Evolutionary conservation across 257 asterid species (phyloP).

Genomic region (Solanum chaucha): DNA sequence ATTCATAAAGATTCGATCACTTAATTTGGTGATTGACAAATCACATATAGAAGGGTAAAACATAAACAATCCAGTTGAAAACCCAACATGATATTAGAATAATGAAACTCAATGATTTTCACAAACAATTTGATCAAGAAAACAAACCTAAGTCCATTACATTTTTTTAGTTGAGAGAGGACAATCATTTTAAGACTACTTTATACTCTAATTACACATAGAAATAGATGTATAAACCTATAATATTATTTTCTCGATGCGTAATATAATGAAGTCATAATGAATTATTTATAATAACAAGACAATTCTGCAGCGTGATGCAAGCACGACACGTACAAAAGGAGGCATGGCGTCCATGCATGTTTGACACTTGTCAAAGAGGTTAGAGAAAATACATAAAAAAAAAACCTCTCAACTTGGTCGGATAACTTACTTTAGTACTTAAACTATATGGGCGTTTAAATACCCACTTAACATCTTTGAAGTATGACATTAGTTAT

Average conservation of each 20-base stretch:
- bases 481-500: background rate
- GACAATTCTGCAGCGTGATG: too few relatives aligned
- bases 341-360: background rate
- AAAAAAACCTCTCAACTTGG: accelerated
- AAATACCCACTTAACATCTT: too few relatives aligned
- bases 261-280: background rate
- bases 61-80: background rate
- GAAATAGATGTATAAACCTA: background rate
- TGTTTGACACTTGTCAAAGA: background rate
- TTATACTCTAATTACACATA: background rate
- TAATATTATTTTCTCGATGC: background rate
- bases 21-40: background rate
- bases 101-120: background rate
- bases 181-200: too few relatives aligned
- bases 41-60: background rate
- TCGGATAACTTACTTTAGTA: too few relatives aligned
- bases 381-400: background rate
- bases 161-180: too few relatives aligned
- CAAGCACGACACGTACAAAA: too few relatives aligned
- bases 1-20: background rate
- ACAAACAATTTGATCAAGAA: background rate
- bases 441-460: accelerated
- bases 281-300: too few relatives aligned
- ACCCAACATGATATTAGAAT: background rate
- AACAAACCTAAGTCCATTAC: too few relatives aligned